A percentile compares a stretch with the other conserved stretches of the same genome.
phyloP scores from a whole-genome alignment of 805 yeast genomes.

The Teunomyces cretensis region DNA sequence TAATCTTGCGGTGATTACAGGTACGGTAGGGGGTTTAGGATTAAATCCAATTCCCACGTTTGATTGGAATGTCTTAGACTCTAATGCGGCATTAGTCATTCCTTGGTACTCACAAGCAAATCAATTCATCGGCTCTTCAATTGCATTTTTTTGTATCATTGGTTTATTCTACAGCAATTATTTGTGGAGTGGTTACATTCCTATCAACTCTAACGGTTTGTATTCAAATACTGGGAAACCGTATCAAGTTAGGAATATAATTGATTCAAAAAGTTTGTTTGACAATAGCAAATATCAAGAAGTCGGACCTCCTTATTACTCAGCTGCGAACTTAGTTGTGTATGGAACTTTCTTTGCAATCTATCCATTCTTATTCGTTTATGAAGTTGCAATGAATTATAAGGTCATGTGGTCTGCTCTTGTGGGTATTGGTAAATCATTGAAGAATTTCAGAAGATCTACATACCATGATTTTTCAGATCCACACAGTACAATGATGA shows the following conservation, averaged over 20 bases:
- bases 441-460: constrained; percentile 20
- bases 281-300: constrained; percentile 18
- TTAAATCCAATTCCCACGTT: constrained; percentile 30
- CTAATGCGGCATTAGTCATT: constrained; percentile 13
- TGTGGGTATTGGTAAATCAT: constrained; percentile 10
- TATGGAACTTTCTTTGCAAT: constrained; percentile 25
- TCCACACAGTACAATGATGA: constrained; percentile 34
- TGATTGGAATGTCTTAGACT: constrained; percentile 25
- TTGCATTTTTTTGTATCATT: constrained; percentile 22
- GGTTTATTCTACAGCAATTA: constrained; percentile 29
- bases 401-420: constrained; percentile 12
- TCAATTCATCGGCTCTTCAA: constrained; percentile 21
- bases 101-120: constrained; percentile 27
- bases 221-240: constrained; percentile 23
- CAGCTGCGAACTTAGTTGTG: constrained; percentile 20
- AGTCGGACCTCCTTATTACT: constrained; percentile 22
- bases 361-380: constrained; percentile 25
- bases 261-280: constrained; percentile 7
- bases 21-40: constrained; percentile 37
- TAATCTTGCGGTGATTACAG: constrained; percentile 49
- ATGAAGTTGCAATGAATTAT: constrained; percentile 15
- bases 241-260: constrained; percentile 17
- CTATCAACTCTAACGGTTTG: constrained; percentile 21
- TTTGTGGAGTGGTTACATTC: constrained; percentile 29
- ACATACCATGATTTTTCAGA: constrained; percentile 33